phyloP scores from a whole-genome alignment of 2,329 filamentous ascomycete genomes.

The Aspergillus flavus region DNA sequence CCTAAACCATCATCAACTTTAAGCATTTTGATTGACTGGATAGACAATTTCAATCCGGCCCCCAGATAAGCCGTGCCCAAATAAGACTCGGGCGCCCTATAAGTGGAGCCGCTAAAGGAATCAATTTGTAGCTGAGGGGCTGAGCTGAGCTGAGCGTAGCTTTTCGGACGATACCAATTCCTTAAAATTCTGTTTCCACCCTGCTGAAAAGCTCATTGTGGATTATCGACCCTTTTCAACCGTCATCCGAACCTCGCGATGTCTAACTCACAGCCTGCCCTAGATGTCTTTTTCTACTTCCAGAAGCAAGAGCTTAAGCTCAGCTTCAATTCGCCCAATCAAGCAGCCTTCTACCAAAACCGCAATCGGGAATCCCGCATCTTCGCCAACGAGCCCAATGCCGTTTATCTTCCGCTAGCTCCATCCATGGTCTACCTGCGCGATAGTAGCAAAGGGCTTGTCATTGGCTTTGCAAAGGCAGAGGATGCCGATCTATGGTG shows the following conservation, averaged over 20 bases:
- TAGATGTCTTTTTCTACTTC: slow-evolving; percentile 7
- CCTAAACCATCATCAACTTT: no score
- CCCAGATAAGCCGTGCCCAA: no score
- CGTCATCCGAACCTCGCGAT: background rate
- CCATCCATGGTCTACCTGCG: background rate
- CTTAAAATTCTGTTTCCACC: no score
- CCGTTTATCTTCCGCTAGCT: slow-evolving; percentile 3
- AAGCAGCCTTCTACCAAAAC: slow-evolving; percentile 4
- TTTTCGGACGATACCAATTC: no score
- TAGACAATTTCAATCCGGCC: no score
- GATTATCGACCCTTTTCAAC: background rate
- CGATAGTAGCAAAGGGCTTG: background rate
- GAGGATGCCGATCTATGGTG: background rate
- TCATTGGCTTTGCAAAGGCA: background rate
- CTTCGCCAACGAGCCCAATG: slow-evolving; percentile 1
- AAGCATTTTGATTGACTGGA: no score
- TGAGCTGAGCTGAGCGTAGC: no score
- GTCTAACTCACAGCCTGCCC: background rate
- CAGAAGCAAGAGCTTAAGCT: slow-evolving; percentile 12
- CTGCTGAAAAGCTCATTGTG: no score
- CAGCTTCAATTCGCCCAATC: slow-evolving; percentile 1
- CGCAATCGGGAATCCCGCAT: slow-evolving; percentile 10
- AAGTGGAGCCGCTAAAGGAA: no score
- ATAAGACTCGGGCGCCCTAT: no score
- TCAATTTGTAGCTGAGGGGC: no score